Evolutionary conservation across 1,284 basidiomycete species (phyloP).

Genomic region (Tetrapyrgos nigripes): DNA sequence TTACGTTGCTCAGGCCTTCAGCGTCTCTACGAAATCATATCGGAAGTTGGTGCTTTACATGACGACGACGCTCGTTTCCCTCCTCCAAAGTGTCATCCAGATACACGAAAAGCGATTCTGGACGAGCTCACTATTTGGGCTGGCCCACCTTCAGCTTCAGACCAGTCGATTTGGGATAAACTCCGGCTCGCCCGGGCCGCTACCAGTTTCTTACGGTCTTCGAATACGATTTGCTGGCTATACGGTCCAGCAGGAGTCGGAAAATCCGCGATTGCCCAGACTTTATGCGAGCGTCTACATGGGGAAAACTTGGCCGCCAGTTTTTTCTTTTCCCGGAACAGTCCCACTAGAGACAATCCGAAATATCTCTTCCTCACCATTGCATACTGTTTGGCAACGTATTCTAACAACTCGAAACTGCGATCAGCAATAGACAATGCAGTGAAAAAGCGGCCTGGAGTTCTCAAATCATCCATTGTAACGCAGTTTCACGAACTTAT

Average conservation of each 20-base stretch:
- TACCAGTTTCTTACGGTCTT: too few species aligned
- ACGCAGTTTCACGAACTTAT: slow-evolving; percentile 10
- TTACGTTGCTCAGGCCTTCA: too few species aligned
- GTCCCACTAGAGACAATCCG: neutral
- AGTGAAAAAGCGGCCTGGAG: neutral
- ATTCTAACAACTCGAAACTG: neutral
- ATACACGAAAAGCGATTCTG: slow-evolving; percentile 2
- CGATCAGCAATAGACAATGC: neutral
- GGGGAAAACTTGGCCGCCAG: slow-evolving; percentile 17
- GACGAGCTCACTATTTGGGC: neutral
- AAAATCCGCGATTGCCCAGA: slow-evolving; percentile 27
- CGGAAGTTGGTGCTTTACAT: neutral
- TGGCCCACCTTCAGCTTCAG: too few species aligned
- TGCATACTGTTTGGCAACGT: slow-evolving; percentile 2
- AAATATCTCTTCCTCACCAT: slow-evolving; percentile 3
- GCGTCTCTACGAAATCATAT: too few species aligned
- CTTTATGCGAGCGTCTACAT: slow-evolving; percentile 14
- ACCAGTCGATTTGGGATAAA: too few species aligned
- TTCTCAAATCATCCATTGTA: neutral
- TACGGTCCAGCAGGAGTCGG: slow-evolving; percentile 22
- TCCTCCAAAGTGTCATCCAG: slow-evolving; percentile 9
- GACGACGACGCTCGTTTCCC: slow-evolving; percentile 10
- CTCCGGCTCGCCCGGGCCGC: too few species aligned
- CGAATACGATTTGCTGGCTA: slow-evolving; percentile 20
- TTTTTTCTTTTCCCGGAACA: slow-evolving; percentile 23